Conservation (phyloP, 768 basidiomycete species). For the Hygrocybe punicea region DNA sequence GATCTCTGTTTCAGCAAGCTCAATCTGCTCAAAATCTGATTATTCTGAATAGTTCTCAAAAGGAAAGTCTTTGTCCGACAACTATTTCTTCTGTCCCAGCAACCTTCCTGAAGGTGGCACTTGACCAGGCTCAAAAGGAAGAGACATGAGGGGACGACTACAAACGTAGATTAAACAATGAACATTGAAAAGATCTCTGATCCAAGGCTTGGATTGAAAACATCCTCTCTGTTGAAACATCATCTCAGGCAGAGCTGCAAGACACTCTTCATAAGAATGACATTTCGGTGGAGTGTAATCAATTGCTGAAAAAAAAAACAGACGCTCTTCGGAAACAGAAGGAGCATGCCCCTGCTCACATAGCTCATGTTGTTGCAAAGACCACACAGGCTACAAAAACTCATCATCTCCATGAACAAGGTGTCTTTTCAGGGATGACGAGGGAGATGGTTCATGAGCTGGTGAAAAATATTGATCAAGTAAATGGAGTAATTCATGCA, state of each 20-base stretch:
- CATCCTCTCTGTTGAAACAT: background rate
- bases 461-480: background rate
- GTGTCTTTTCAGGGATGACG: background rate
- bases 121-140: background rate
- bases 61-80: background rate
- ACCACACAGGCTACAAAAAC: background rate
- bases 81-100: background rate
- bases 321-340: background rate
- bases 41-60: background rate
- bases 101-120: background rate
- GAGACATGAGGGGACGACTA: background rate
- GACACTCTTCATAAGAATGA: background rate
- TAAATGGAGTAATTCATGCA: constrained; percentile 5
- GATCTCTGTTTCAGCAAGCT: background rate
- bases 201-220: background rate
- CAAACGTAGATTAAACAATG: background rate
- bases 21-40: background rate
- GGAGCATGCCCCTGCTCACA: background rate
- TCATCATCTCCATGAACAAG: constrained; percentile 3
- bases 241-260: background rate
- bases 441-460: constrained; percentile 12
- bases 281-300: background rate
- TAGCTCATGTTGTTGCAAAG: background rate
- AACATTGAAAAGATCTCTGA: background rate
- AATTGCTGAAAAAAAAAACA: background rate